Evolutionary conservation across 2,329 filamentous ascomycete genomes (phyloP).

Genomic region (Xylariaceae sp.): DNA sequence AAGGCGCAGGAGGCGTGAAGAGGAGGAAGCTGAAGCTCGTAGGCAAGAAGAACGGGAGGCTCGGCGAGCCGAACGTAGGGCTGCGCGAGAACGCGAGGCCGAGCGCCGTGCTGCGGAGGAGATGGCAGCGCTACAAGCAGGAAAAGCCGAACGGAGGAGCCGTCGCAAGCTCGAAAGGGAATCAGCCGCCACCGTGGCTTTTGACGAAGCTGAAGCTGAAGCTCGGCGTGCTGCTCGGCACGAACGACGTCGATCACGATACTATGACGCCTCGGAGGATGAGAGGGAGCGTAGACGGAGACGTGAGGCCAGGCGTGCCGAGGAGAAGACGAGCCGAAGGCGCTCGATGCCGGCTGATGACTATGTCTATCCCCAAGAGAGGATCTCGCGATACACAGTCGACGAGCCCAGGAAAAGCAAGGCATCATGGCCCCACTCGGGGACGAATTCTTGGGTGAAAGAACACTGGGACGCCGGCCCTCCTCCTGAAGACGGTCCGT

Average conservation of each 20-base stretch:
- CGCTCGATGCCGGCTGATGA: conserved; percentile 49
- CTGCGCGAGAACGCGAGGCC: conserved; percentile 52
- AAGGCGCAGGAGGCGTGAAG: conserved; percentile 53
- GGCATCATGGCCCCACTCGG: conserved; percentile 62
- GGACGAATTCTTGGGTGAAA: conserved; percentile 68
- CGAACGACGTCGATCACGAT: conserved; percentile 53
- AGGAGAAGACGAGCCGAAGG: conserved; percentile 45
- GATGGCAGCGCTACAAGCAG: conserved; percentile 41
- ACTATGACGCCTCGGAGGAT: conserved; percentile 49
- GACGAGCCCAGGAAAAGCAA: conserved; percentile 38
- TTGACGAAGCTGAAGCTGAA: conserved; percentile 49
- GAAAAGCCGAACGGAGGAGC: conserved; percentile 45
- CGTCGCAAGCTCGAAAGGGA: conserved; percentile 45
- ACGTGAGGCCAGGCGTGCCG: conserved; percentile 54
- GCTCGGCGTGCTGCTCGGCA: conserved; percentile 49
- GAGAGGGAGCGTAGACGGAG: conserved; percentile 57
- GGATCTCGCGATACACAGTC: conserved; percentile 40
- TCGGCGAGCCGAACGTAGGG: conserved; percentile 57
- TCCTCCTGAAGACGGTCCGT: conserved; percentile 50
- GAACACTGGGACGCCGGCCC: conserved; percentile 65
- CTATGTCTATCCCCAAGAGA: conserved; percentile 47
- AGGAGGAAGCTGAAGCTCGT: conserved; percentile 59
- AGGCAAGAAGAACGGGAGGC: conserved; percentile 62
- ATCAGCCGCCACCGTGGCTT: conserved; percentile 45
- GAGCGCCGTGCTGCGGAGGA: conserved; percentile 54